phyloP scores from a whole-genome alignment of 495 filamentous ascomycete species.

The Aspergillus sclerotioniger region DNA sequence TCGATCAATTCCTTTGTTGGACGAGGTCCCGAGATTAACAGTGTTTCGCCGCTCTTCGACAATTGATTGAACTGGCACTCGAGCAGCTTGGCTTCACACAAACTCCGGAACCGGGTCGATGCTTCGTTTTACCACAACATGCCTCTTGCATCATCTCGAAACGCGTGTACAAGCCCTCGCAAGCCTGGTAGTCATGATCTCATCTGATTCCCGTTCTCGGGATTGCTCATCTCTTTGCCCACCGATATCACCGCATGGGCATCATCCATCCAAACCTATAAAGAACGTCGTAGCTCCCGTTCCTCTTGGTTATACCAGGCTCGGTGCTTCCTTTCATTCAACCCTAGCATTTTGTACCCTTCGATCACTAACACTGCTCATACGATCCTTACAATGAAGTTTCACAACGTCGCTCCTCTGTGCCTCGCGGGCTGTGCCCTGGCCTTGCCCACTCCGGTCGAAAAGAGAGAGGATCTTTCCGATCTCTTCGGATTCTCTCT shows the following conservation, averaged over 20 bases:
- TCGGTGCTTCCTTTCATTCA: neutral
- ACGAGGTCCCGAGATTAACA: neutral
- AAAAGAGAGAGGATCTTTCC: neutral
- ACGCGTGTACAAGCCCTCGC: neutral
- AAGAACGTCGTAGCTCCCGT: slow-evolving; percentile 24
- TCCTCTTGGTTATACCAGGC: slow-evolving; percentile 10
- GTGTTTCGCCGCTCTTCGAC: neutral
- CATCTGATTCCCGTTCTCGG: neutral
- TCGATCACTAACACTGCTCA: neutral
- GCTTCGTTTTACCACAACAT: neutral
- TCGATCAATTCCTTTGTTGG: neutral
- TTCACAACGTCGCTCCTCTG: slow-evolving; percentile 4
- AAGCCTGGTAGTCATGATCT: neutral
- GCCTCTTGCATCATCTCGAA: neutral
- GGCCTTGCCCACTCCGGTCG: slow-evolving; percentile 2
- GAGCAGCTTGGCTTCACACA: neutral
- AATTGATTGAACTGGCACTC: neutral
- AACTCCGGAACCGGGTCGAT: neutral
- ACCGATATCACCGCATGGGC: neutral
- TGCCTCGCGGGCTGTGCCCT: slow-evolving; percentile 11
- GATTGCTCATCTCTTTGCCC: neutral
- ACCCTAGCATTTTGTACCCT: slow-evolving; percentile 1
- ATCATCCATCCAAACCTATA: slow-evolving; percentile 17
- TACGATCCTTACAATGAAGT: slow-evolving; percentile 6
- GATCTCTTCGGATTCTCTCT: slow-evolving; percentile 4